phyloP scores from a whole-genome alignment of 1,284 basidiomycete species.

The Calocybe gambosa region DNA sequence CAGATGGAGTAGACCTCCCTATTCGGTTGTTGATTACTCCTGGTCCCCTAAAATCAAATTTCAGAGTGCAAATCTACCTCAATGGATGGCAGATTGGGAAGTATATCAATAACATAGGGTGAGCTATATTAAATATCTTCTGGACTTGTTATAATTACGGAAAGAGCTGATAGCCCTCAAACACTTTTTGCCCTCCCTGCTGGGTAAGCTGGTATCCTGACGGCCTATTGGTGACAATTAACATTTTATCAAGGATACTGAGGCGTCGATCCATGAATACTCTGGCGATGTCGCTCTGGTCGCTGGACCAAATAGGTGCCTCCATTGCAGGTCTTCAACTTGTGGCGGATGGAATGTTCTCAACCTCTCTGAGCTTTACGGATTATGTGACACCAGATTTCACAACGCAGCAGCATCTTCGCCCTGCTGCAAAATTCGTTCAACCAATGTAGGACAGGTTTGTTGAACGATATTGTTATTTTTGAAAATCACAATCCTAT shows the following conservation, averaged over 20 bases:
- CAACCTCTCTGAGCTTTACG: conserved; percentile 28
- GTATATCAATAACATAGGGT: conserved; percentile 47
- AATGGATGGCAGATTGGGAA: conserved; percentile 52
- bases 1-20: conserved; percentile 36
- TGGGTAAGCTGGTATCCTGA: conserved; percentile 25
- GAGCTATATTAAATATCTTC: conserved; percentile 5
- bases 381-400: conserved; percentile 35
- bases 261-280: conserved; percentile 36
- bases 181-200: conserved; percentile 42
- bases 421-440: conserved; percentile 18
- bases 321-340: conserved; percentile 34
- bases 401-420: conserved; percentile 21
- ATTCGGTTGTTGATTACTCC: conserved; percentile 39
- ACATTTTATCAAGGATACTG: conserved; percentile 28
- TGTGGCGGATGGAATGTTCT: conserved; percentile 37
- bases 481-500: neutral
- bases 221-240: neutral
- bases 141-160: neutral
- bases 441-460: conserved; percentile 20
- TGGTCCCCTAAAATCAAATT: conserved; percentile 37
- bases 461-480: neutral
- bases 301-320: conserved; percentile 35
- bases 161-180: conserved; percentile 33
- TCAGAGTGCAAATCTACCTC: conserved; percentile 43
- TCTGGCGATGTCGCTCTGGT: conserved; percentile 42